Evolutionary conservation across 2,329 filamentous ascomycete genomes (phyloP).

Genomic region (Cladophialophora carrionii): DNA sequence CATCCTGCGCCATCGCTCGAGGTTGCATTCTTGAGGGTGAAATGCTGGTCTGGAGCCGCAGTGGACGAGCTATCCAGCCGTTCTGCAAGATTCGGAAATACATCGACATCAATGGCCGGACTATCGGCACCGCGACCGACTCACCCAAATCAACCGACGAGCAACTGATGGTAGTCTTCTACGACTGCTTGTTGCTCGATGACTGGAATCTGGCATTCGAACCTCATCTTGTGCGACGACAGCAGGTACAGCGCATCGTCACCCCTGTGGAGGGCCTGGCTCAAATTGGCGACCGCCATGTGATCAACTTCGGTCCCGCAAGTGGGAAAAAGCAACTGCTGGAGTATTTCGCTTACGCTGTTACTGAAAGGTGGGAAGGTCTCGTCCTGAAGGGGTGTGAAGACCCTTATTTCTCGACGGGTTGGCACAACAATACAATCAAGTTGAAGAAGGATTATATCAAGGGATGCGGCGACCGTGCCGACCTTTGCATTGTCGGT

Average conservation of each 20-base stretch:
- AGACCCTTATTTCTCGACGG: constrained; percentile 70
- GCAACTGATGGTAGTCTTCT: constrained; percentile 57
- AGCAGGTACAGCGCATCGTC: constrained; percentile 62
- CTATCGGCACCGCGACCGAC: constrained; percentile 69
- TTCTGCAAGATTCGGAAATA: constrained; percentile 86
- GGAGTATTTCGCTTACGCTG: constrained; percentile 67
- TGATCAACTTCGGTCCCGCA: constrained; percentile 65
- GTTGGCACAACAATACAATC: constrained; percentile 62
- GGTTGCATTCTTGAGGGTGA: constrained; percentile 84
- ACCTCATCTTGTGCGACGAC: constrained; percentile 48
- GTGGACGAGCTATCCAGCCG: constrained; percentile 65
- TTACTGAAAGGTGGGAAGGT: constrained; percentile 72
- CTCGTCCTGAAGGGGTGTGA: constrained; percentile 76
- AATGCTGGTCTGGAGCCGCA: constrained; percentile 74
- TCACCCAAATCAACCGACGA: constrained; percentile 52
- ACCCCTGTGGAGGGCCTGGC: constrained; percentile 63
- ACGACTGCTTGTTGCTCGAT: constrained; percentile 63
- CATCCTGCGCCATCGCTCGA: constrained; percentile 61
- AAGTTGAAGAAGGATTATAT: constrained; percentile 91
- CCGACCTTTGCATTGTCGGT: constrained; percentile 79
- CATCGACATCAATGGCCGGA: constrained; percentile 71
- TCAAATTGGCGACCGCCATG: constrained; percentile 66
- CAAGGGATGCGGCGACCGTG: constrained; percentile 73
- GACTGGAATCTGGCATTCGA: constrained; percentile 56
- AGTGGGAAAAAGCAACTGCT: constrained; percentile 61